These are phyloP conservation scores for Globisporangium megalacanthum DNA, from an alignment of 352 stramenopile species.

Conservation along the genomic window DNA sequence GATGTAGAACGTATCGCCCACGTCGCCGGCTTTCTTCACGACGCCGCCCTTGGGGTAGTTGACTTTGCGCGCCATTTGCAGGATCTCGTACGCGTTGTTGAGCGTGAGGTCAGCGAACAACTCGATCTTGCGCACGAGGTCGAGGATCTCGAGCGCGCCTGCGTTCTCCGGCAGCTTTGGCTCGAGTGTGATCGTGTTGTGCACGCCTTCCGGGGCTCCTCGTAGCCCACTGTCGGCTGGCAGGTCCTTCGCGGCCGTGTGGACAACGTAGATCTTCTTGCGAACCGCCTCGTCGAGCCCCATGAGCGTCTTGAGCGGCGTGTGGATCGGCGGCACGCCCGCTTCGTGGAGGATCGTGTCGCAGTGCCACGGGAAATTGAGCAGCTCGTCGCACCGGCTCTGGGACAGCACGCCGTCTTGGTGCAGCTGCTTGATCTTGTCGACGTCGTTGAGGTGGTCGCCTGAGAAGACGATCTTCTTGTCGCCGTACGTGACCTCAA, in stretches of 20 bases:
- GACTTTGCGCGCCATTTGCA: slow-evolving; percentile 76
- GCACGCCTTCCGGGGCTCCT: slow-evolving; percentile 84
- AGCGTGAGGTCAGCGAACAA: slow-evolving; percentile 77
- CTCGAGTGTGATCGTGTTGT: slow-evolving; percentile 84
- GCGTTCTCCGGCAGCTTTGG: slow-evolving; percentile 73
- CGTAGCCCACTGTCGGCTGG: slow-evolving; percentile 69
- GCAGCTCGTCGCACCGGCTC: slow-evolving; percentile 83
- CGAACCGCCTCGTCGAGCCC: slow-evolving; percentile 87
- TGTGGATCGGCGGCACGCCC: slow-evolving; percentile 94
- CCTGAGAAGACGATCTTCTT: slow-evolving; percentile 95
- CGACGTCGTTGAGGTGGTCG: slow-evolving; percentile 95
- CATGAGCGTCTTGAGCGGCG: slow-evolving; percentile 90
- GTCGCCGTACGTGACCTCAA: slow-evolving; percentile 91
- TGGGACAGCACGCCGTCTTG: slow-evolving; percentile 85
- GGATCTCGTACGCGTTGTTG: slow-evolving; percentile 82
- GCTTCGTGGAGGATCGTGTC: slow-evolving; percentile 94
- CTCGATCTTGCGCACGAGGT: slow-evolving; percentile 83
- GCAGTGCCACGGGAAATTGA: slow-evolving; percentile 92
- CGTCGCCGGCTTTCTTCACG: slow-evolving; percentile 43
- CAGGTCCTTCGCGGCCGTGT: slow-evolving; percentile 88
- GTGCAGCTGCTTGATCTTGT: slow-evolving; percentile 75
- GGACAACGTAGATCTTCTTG: slow-evolving; percentile 92
- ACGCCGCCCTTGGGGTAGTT: slow-evolving; percentile 50
- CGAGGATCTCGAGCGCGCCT: slow-evolving; percentile 73
- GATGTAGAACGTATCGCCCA: slow-evolving; percentile 72